Evolutionary conservation across 768 basidiomycete genomes (phyloP).

Genomic region (Tulasnella sp.): DNA sequence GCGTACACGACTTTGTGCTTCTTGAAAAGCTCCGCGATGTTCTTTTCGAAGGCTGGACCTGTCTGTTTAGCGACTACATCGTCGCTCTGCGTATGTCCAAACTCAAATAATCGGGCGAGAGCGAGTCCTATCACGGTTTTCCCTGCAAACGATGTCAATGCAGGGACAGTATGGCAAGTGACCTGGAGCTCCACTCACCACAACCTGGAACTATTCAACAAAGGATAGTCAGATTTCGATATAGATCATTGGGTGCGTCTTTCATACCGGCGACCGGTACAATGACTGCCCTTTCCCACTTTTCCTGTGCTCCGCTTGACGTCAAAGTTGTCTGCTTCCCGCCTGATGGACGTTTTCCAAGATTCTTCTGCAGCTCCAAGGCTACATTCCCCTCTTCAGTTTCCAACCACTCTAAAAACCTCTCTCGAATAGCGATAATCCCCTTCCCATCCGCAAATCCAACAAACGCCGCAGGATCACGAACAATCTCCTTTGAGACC

Average conservation of each 20-base stretch:
- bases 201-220: conserved; percentile 65
- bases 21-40: conserved; percentile 51
- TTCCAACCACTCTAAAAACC: conserved; percentile 61
- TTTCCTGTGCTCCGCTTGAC: conserved; percentile 5
- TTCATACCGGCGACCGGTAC: conserved; percentile 56
- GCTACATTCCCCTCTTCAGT: conserved; percentile 37
- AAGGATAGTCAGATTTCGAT: background rate
- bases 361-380: conserved; percentile 18
- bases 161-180: background rate
- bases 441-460: conserved; percentile 63
- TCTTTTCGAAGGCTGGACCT: conserved; percentile 58
- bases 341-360: no score
- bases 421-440: conserved; percentile 72
- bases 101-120: conserved; percentile 66
- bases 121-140: conserved; percentile 83
- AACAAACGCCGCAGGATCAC: conserved; percentile 48
- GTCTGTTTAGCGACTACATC: conserved; percentile 71
- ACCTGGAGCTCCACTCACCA: conserved; percentile 53
- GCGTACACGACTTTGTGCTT: conserved; percentile 75
- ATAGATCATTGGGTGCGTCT: background rate
- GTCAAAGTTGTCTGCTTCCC: no score
- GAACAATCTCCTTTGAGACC: conserved; percentile 66
- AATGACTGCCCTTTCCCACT: conserved; percentile 59
- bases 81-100: conserved; percentile 90
- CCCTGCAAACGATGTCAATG: conserved; percentile 36